These are phyloP conservation scores for Prunella vulgaris DNA, from an alignment of 257 asterid species.

Conservation along the genomic window DNA sequence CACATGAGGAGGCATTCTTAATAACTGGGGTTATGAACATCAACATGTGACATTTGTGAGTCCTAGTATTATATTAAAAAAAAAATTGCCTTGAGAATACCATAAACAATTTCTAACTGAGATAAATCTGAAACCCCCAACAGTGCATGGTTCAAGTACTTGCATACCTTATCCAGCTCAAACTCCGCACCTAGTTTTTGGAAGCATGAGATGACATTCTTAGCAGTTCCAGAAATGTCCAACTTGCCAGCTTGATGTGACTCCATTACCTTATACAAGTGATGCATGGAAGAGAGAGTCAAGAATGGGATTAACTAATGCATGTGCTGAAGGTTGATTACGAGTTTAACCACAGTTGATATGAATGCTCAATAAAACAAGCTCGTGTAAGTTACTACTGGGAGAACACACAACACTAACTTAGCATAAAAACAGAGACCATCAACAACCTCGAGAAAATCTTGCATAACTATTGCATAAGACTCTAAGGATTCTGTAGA, in stretches of 20 bases:
- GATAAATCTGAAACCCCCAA: not conserved
- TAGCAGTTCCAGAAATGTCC: slow-evolving; percentile 95
- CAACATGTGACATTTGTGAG: not conserved
- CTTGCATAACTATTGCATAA: not conserved
- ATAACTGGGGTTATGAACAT: not conserved
- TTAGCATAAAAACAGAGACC: not conserved
- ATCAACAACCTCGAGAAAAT: slow-evolving; percentile 10
- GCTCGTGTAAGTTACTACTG: not conserved
- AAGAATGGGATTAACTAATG: not conserved
- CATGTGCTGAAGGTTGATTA: slow-evolving; percentile 9
- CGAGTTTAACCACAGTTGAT: slow-evolving; percentile 11
- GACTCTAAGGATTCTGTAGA: not conserved
- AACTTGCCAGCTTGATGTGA: slow-evolving; percentile 93
- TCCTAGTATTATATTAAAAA: not conserved
- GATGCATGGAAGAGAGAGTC: not conserved
- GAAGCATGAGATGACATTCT: slow-evolving; percentile 91
- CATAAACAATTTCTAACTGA: not conserved
- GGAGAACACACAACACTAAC: not conserved
- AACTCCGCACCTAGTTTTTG: slow-evolving; percentile 78
- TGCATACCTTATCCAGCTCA: slow-evolving; percentile 61
- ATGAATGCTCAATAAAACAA: slow-evolving; percentile 1
- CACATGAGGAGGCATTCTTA: not conserved
- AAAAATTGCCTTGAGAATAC: not conserved
- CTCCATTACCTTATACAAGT: slow-evolving; percentile 66
- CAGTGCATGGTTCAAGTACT: not conserved